Conservation (phyloP, 2,329 filamentous ascomycete species). For the Ophiostoma himal-ulmi region DNA sequence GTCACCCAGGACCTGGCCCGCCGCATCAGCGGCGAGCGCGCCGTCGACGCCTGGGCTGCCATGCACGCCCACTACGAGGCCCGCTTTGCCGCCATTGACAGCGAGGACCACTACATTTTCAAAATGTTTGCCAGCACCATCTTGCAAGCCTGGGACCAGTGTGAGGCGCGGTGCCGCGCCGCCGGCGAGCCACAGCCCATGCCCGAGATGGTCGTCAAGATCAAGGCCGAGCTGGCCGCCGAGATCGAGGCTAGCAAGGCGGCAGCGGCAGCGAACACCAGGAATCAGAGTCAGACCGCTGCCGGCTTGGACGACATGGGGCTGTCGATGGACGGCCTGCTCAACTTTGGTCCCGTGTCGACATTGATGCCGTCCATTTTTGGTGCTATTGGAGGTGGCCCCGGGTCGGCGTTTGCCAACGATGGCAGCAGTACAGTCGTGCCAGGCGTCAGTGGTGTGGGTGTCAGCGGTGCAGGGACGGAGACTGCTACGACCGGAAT, state of each 20-base stretch:
- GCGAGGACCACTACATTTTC: slow-evolving; percentile 14
- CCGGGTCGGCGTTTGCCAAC: neutral
- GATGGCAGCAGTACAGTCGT: neutral
- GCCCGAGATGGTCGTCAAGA: slow-evolving; percentile 10
- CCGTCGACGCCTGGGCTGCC: slow-evolving; percentile 33
- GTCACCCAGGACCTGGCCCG: slow-evolving; percentile 34
- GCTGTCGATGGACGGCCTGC: neutral
- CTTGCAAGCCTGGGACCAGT: slow-evolving; percentile 22
- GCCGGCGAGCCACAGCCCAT: slow-evolving; percentile 7
- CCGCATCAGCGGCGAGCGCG: slow-evolving; percentile 27
- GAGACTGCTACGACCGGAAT: neutral
- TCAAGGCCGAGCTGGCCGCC: neutral
- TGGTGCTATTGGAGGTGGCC: neutral
- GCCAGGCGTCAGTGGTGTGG: neutral
- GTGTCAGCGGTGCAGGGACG: neutral
- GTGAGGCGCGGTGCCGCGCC: slow-evolving; percentile 3
- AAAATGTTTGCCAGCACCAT: slow-evolving; percentile 17
- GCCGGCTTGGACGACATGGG: neutral
- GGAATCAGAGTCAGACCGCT: neutral
- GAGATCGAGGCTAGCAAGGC: neutral
- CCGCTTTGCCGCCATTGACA: slow-evolving; percentile 12
- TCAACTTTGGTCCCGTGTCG: neutral
- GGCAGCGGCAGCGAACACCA: neutral
- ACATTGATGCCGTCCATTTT: neutral
- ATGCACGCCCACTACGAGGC: slow-evolving; percentile 34